These are phyloP conservation scores for Suillus fuscotomentosus DNA, from an alignment of 768 basidiomycete species.

Conservation along the genomic window DNA sequence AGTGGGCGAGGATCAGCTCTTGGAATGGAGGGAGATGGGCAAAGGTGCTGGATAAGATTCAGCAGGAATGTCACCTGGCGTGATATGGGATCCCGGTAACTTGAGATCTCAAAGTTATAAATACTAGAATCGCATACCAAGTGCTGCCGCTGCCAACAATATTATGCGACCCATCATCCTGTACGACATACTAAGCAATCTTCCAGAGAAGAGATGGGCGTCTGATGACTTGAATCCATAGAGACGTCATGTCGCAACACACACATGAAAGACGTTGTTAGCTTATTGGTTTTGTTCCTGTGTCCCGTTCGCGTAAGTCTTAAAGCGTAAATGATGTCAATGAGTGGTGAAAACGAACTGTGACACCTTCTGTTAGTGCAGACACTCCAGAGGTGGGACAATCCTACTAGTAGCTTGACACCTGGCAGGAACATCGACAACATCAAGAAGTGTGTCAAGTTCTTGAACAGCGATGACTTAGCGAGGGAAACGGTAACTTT, in stretches of 20 bases:
- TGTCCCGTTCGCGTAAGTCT: no score
- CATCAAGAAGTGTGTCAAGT: no score
- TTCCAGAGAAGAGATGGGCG: not conserved
- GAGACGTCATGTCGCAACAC: not conserved
- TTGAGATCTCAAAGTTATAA: not conserved
- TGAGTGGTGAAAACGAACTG: no score
- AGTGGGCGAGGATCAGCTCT: not conserved
- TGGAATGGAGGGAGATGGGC: conserved; percentile 8
- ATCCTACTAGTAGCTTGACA: no score
- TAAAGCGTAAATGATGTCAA: no score
- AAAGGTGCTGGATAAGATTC: conserved; percentile 1
- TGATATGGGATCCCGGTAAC: not conserved
- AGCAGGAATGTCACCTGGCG: not conserved
- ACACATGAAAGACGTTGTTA: no score
- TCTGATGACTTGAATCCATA: not conserved
- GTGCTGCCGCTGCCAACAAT: not conserved
- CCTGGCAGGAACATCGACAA: no score
- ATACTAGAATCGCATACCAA: not conserved
- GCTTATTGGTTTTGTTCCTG: no score
- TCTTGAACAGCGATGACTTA: no score
- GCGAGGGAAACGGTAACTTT: no score
- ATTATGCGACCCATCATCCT: conserved; percentile 3
- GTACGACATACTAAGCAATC: not conserved
- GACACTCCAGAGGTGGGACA: no score
- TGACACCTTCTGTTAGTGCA: no score